Percentiles rank a stretch among this genome's conserved stretches.
phyloP scores from a whole-genome alignment of 768 basidiomycete species.

The Vararia minispora region DNA sequence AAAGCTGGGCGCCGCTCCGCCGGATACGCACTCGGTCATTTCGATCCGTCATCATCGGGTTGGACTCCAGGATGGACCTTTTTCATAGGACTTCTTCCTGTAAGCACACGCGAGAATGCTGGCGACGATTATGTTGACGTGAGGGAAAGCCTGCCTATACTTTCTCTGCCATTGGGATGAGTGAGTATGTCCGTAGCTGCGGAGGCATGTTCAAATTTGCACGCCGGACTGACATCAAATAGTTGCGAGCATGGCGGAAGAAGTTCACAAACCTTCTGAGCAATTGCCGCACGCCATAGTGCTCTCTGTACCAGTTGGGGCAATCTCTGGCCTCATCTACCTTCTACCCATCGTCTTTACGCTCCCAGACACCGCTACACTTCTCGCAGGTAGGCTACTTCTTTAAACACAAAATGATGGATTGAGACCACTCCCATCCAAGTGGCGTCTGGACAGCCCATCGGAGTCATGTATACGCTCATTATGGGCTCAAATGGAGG shows the following conservation, averaged over 20 bases:
- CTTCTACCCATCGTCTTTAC: slow-evolving; percentile 57
- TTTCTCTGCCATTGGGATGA: slow-evolving; percentile 53
- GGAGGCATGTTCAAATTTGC: not conserved
- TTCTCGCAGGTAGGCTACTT: slow-evolving; percentile 35
- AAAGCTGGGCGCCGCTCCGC: slow-evolving; percentile 42
- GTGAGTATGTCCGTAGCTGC: slow-evolving; percentile 19
- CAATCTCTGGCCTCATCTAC: slow-evolving; percentile 40
- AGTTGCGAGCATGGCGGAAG: slow-evolving; percentile 61
- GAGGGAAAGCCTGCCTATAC: slow-evolving; percentile 34
- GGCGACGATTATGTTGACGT: not conserved
- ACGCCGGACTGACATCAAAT: slow-evolving; percentile 3
- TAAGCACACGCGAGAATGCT: no score
- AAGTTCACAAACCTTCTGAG: slow-evolving; percentile 45
- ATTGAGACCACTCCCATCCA: not conserved
- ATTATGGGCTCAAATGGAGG: slow-evolving; percentile 52
- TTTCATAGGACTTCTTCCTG: slow-evolving; percentile 52
- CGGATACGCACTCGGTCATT: slow-evolving; percentile 44
- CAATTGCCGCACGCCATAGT: slow-evolving; percentile 46
- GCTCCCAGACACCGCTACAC: slow-evolving; percentile 40
- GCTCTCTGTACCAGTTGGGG: slow-evolving; percentile 41
- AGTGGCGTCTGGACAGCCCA: slow-evolving; percentile 54
- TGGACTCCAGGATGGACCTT: slow-evolving; percentile 63
- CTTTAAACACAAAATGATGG: not conserved
- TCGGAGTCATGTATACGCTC: slow-evolving; percentile 49
- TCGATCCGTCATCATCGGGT: slow-evolving; percentile 51